Percentiles rank a stretch among this genome's conserved stretches.
phyloP scores from a whole-genome alignment of 2,329 filamentous ascomycete species.

The Penicillium vulpinum region DNA sequence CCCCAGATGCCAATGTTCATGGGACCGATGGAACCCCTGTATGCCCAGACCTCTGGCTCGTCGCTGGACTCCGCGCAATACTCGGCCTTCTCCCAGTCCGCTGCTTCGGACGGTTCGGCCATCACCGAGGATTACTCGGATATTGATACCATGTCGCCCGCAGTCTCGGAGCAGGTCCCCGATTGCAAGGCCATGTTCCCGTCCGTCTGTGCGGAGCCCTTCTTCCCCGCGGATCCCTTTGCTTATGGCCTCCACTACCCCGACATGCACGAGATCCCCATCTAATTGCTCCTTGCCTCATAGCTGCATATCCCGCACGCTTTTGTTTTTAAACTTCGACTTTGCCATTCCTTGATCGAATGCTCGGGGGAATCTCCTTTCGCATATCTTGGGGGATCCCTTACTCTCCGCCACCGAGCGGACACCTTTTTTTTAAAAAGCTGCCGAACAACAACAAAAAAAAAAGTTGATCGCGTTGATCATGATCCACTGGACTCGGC shows the following conservation, averaged over 20 bases:
- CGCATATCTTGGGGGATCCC: conserved; percentile 1
- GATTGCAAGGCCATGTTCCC: conserved; percentile 34
- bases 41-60: conserved; percentile 39
- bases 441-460: conserved; percentile 10
- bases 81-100: conserved; percentile 41
- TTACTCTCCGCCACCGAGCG: background rate
- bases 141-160: conserved; percentile 38
- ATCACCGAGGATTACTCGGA: conserved; percentile 42
- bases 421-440: conserved; percentile 13
- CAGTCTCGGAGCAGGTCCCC: conserved; percentile 33
- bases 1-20: conserved; percentile 37
- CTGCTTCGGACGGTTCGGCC: conserved; percentile 42
- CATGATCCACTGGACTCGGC: conserved; percentile 18
- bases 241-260: conserved; percentile 24
- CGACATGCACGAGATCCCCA: conserved; percentile 21
- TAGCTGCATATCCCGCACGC: conserved; percentile 9
- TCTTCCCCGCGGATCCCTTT: conserved; percentile 28
- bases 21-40: conserved; percentile 35
- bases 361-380: background rate
- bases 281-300: conserved; percentile 4
- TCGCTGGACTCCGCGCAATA: conserved; percentile 38
- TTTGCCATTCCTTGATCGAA: background rate
- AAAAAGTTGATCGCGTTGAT: conserved; percentile 13
- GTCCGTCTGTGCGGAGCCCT: conserved; percentile 31
- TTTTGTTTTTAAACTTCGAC: background rate